Evolutionary conservation across 768 basidiomycete species (phyloP).

Genomic region (Dendrothele bispora): DNA sequence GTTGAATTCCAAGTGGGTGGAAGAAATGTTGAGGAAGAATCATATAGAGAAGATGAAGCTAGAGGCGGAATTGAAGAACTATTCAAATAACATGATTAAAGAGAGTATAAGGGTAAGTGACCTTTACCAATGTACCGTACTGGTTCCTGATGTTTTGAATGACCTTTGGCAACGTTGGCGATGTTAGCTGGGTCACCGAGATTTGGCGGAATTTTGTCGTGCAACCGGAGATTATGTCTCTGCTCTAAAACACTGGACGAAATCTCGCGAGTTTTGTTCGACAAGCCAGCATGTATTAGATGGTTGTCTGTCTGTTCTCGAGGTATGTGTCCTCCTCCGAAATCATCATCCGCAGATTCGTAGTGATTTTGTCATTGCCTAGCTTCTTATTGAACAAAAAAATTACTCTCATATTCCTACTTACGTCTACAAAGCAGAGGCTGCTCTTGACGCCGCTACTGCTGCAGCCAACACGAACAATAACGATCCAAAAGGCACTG

Average conservation of each 20-base stretch:
- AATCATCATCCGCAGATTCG: constrained; percentile 1
- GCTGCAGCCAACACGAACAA: constrained; percentile 31
- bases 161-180: not conserved
- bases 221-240: constrained; percentile 67
- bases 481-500: too few species aligned
- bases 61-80: constrained; percentile 93
- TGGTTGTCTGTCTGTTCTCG: constrained; percentile 82
- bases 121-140: not conserved
- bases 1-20: constrained; percentile 72
- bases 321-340: constrained; percentile 43
- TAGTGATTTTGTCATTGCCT: constrained; percentile 1
- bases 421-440: constrained; percentile 97
- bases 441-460: constrained; percentile 68
- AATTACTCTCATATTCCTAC: constrained; percentile 86
- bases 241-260: constrained; percentile 83
- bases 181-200: constrained; percentile 88
- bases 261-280: constrained; percentile 90
- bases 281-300: constrained; percentile 92
- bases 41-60: constrained; percentile 76
- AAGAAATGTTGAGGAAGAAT: constrained; percentile 65
- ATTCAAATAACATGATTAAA: constrained; percentile 96
- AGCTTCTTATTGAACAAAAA: constrained; percentile 84
- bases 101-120: constrained; percentile 87
- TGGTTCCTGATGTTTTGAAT: not conserved
- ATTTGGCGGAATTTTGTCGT: constrained; percentile 80